Evolutionary conservation across 345 rosid genomes (phyloP), one percentile per base, ranked within the genome.

Genomic region (Acer negundo): DNA sequence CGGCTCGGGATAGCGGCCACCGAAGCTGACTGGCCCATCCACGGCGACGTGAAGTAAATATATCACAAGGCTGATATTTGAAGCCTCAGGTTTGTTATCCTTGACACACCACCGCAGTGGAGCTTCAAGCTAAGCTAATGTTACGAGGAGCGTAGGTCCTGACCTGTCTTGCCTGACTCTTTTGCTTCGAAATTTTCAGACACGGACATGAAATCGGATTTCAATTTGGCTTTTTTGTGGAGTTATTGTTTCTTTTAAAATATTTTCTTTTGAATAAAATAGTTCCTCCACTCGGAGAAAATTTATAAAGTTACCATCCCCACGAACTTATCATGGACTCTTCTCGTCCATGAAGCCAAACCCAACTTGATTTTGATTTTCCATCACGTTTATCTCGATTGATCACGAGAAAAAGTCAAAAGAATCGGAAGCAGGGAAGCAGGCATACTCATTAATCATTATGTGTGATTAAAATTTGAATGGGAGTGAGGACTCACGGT

Each of bases 1-100:
- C 85, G 88, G 84, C 77, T 80, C 4, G 76, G 64, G 70, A 85
- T 72, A 2, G 89, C 84, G 63, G 88, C 85, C 85, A 90, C 84
- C 76, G 97, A 94, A 62, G 82, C 77, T 77, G 91, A 85, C 82
- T 92, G 97, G 81, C 98, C 96, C 97, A 92, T 94, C 84, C 86
- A 83, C 80, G 78, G 67, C 68, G 42, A 72, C 42, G 24, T 49
- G 75, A 51, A 62, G 46, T 31, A 35, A 3, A 4, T 35, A 35
- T 35, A 69, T 62, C 55, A 42, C 9, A 42, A 26, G 79, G 78
- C 38, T 11, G 62, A 40, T 70, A 63, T 61, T 31, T 35, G 67
- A 11, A 56, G 73, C 72, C 72, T 51, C 66, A 55, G 38, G 28
- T 26, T 53, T 56, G 17, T 64, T 70, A 58, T 72, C 66, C 13